Evolutionary conservation across 2,329 filamentous ascomycete genomes (phyloP), one percentile per base, ranked within the genome.

Genomic region (Scolecobasidium constrictum): DNA sequence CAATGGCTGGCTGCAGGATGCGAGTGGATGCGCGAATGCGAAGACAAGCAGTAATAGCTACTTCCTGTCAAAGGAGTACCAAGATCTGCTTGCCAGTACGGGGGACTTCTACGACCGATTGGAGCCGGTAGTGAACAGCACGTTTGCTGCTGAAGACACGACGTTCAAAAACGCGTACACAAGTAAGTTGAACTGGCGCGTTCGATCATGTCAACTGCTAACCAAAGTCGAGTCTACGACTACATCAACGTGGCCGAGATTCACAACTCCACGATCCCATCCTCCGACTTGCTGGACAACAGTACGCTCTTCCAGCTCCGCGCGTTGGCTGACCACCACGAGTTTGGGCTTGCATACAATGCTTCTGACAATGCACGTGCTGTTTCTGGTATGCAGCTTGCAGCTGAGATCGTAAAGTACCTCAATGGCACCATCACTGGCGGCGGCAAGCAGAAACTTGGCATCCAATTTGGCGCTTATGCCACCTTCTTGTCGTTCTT

Each of bases 301-400:
- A 64, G 68, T 2, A 72, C 73, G 19, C 67, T 86, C 43, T 57
- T 66, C 52, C 75, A 83, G 56, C 73, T 92, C 44, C 72, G 74
- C 52, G 72, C 73, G n/a, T 76, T 92, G 22, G 87, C 88, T 51
- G 78, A 88, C 57, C 66, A 68, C 46, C 84, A 92, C 60, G 83
- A 95, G 61, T 94, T 75, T 69, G 81, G 80, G 54, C 77, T 92
- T 12, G 85, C 85, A 42, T 93, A 82, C 74, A 90, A 93, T 65
- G 63, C 67, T 49, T 66, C 72, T 35, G 64, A 64, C 58, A 35
- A 60, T 48, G 59, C 61, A 44, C 65, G 68, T 39, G 64, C 67
- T 43, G 58, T 71, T 38, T 56, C 61, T 4, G 68, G 67, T 46
- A 67, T 65, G 60, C 61, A 64, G n/a, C 62, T 72, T 38, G 67